A percentile compares a stretch with the other conserved stretches of the same genome.
These are phyloP conservation scores for Niveomyces coronatus DNA, from an alignment of 2,329 filamentous ascomycete genomes.

Conservation along the genomic window DNA sequence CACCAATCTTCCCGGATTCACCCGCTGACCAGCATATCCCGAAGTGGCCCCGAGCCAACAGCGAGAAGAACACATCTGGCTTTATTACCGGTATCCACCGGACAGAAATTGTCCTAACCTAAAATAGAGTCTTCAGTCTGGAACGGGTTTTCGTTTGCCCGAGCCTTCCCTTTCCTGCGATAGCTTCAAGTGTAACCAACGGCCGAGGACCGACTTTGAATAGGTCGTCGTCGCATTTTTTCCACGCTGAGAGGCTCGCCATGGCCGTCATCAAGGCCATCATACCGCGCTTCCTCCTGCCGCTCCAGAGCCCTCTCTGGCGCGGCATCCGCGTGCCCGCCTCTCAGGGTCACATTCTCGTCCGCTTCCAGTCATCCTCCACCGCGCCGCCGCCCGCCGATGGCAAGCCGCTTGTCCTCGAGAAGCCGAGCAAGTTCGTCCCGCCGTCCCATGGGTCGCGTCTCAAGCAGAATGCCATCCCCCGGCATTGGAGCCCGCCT, in stretches of 20 bases:
- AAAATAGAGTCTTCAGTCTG: neutral
- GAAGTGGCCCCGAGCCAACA: neutral
- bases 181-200: neutral
- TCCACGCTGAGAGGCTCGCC: constrained; percentile 8
- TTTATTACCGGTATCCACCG: neutral
- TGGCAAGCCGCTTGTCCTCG: constrained; percentile 55
- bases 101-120: constrained; percentile 1
- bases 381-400: neutral
- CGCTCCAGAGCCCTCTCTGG: constrained; percentile 49
- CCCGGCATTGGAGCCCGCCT: constrained; percentile 65
- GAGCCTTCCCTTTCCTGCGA: neutral
- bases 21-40: neutral
- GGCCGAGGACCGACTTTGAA: too few relatives aligned
- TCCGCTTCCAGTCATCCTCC: constrained; percentile 24
- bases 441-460: constrained; percentile 80
- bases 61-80: too few relatives aligned
- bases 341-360: constrained; percentile 22
- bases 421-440: constrained; percentile 81
- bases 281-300: constrained; percentile 60
- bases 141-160: constrained; percentile 9
- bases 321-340: constrained; percentile 28
- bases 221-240: neutral
- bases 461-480: constrained; percentile 41
- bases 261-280: constrained; percentile 39
- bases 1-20: too few relatives aligned